A percentile compares a stretch with the other conserved stretches of the same genome.
These are phyloP conservation scores for Lactarius deliciosus DNA, from an alignment of 768 basidiomycete species.

Conservation along the genomic window DNA sequence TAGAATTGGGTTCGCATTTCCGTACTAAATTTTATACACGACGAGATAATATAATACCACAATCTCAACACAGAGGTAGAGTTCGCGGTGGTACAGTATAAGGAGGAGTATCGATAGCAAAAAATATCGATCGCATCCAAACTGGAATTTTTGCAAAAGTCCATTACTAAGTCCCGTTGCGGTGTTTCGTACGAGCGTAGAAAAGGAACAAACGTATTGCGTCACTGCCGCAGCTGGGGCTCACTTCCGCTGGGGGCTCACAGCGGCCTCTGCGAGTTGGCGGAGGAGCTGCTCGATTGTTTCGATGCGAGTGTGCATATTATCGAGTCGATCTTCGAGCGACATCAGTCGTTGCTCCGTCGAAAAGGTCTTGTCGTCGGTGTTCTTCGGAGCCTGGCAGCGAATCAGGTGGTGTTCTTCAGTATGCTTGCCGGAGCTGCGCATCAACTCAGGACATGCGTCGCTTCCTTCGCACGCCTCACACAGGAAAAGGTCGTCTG, in stretches of 20 bases:
- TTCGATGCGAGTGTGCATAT: slow-evolving; percentile 3
- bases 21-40: not conserved
- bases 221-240: not conserved
- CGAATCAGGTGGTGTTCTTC: slow-evolving; percentile 21
- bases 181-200: not conserved
- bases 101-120: not conserved
- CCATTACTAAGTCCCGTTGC: not conserved
- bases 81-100: not conserved
- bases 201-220: not conserved
- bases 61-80: not conserved
- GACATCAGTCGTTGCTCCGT: slow-evolving; percentile 1
- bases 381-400: slow-evolving; percentile 2
- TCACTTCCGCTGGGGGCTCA: not conserved
- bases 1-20: too few relatives aligned
- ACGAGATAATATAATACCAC: not conserved
- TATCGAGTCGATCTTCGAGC: not conserved
- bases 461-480: slow-evolving; percentile 24
- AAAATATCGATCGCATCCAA: not conserved
- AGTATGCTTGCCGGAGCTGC: slow-evolving; percentile 10
- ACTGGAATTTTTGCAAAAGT: not conserved
- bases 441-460: slow-evolving; percentile 5
- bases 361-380: not conserved
- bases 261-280: not conserved
- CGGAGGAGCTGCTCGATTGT: slow-evolving; percentile 6
- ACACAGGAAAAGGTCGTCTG: slow-evolving; percentile 25